Base-by-base conservation (phyloP, 345 rosid genomes). In the Cardamine occulta region DNA sequence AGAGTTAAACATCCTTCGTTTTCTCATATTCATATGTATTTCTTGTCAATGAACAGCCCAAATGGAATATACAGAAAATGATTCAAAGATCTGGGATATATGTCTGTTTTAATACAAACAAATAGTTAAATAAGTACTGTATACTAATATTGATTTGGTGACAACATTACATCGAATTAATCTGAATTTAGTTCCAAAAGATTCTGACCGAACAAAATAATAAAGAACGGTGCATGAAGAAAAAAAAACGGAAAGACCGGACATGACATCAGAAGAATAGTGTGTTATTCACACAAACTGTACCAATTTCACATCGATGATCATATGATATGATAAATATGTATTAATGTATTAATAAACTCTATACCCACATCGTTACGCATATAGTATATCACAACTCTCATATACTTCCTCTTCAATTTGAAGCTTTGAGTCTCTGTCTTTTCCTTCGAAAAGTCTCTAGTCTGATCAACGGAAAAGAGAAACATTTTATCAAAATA, bases 241-340 rank as follows among this genome's bases (percentile, higher is more conserved):
- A 32, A 17, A 39, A 2, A 0, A 63, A 35, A 8, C 52, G 2
- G 10, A 39, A 63, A 37, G 48, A 75, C 24, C 21, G 56, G 52
- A 68, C 62, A 48, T 68, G 68, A 31, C 35, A 47, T 71, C 35
- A 59, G 58, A 35, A 60, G 7, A 59, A 11, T 47, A 55, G 53
- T 68, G 61, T 17, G 8, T 28, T 47, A 19, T 29, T n/a, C 57
- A 32, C 70, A 68, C 73, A 55, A 26, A 39, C 28, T 24, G 40
- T 28, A 59, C 17, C 32, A 62, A 21, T 59, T n/a, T 48, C 60
- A 52, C 48, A 52, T 75, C 21, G 23, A 68, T 60, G 29, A 53
- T 76, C 56, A 40, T 74, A 66, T 67, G 53, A 67, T 74, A 66
- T 67, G 60, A 67, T 57, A 18, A 24, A n/a, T 59, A 68, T 26